These are phyloP conservation scores for Discostella pseudostelligera DNA, from an alignment of 108 stramenopile genomes.

Conservation along the genomic window DNA sequence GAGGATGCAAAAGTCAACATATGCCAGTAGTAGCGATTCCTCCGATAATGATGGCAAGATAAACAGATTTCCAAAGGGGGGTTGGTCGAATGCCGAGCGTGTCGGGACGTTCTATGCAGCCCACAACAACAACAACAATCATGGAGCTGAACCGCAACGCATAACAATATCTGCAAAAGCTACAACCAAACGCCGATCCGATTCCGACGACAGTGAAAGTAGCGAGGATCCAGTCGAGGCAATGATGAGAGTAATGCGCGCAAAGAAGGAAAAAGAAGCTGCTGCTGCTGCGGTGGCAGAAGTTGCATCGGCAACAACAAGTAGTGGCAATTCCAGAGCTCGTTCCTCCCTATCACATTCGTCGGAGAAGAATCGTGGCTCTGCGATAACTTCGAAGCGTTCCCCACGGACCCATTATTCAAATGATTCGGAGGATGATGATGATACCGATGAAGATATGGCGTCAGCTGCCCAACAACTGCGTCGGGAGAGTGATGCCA, in stretches of 20 bases:
- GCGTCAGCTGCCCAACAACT: neutral
- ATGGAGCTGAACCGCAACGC: neutral
- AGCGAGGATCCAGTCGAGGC: conserved; percentile 3
- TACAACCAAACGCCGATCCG: neutral
- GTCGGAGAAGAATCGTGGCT: neutral
- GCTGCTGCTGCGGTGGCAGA: neutral
- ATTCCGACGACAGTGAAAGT: neutral
- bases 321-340: neutral
- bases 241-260: neutral
- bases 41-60: neutral
- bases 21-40: neutral
- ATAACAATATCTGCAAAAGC: neutral
- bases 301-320: neutral
- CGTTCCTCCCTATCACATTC: neutral
- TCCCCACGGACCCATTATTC: neutral
- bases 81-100: neutral
- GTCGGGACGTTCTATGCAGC: no score
- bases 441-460: neutral
- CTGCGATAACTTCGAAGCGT: neutral
- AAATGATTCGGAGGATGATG: neutral
- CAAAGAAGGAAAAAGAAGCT: neutral
- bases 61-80: neutral
- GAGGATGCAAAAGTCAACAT: neutral
- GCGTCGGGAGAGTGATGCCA: neutral
- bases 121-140: no score